Percentiles rank a stretch among this genome's conserved stretches.
phyloP scores from a whole-genome alignment of 176 grass and related monocot species.

The Aegilops sharonensis region DNA sequence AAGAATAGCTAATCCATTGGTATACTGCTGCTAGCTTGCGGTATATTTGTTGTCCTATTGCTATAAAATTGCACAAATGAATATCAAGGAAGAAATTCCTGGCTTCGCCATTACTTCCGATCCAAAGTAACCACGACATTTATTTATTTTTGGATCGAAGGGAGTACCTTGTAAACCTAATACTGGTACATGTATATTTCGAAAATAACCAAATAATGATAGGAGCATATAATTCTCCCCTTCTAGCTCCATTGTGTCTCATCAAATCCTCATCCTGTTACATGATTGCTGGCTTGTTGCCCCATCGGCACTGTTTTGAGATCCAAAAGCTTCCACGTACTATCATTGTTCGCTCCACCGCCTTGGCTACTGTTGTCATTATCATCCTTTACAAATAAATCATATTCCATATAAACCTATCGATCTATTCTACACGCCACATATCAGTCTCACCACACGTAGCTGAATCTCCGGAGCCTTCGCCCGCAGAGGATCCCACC shows the following conservation, averaged over 20 bases:
- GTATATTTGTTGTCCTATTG: no score
- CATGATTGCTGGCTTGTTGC: not conserved
- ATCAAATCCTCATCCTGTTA: not conserved
- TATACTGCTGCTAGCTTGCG: no score
- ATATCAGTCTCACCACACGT: not conserved
- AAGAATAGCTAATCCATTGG: no score
- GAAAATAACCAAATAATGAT: no score
- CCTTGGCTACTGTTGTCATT: not conserved
- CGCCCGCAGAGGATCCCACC: conserved; percentile 36
- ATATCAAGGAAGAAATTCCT: no score
- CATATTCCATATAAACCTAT: not conserved
- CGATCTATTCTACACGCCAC: not conserved
- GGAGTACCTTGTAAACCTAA: no score
- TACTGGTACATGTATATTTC: no score
- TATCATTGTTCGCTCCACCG: not conserved
- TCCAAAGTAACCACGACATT: no score
- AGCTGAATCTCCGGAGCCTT: not conserved
- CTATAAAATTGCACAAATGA: no score
- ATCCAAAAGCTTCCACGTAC: not conserved
- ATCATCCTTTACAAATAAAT: not conserved
- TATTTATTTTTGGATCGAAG: no score
- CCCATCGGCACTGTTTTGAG: not conserved
- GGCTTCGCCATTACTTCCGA: no score
- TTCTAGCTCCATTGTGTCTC: not conserved
- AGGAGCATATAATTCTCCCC: no score